Percentiles rank a stretch among this genome's conserved stretches.
Conservation (phyloP, 176 grass and related monocot genomes). For the Avena eriantha region DNA sequence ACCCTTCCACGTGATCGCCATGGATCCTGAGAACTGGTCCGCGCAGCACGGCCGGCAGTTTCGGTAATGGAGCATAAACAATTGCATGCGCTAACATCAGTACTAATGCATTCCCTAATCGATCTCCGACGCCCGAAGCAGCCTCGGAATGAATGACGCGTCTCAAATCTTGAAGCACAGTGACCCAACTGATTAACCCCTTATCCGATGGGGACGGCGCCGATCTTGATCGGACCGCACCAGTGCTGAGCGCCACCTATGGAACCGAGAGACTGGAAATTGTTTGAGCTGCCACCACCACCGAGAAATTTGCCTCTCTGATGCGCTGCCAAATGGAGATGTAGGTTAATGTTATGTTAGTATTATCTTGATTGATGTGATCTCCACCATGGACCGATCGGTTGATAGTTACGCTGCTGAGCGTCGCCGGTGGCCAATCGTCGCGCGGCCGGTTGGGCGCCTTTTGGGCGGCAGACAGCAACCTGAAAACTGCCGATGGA, state of each 20-base stretch:
- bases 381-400: background rate
- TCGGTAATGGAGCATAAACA: constrained; percentile 35
- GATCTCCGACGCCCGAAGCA: constrained; percentile 28
- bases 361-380: background rate
- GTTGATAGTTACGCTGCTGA: background rate
- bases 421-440: background rate
- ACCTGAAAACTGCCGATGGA: constrained; percentile 52
- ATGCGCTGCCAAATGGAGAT: background rate
- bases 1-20: background rate
- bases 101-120: constrained; percentile 29
- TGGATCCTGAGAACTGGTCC: background rate
- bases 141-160: constrained; percentile 29
- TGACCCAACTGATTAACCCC: constrained; percentile 16
- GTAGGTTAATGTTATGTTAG: background rate
- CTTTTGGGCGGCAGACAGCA: constrained; percentile 48
- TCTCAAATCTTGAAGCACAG: constrained; percentile 37
- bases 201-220: constrained; percentile 5
- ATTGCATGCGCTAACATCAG: no score
- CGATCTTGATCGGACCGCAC: constrained; percentile 39
- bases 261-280: constrained; percentile 33
- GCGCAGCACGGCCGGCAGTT: constrained; percentile 42
- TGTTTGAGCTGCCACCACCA: constrained; percentile 1
- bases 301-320: constrained; percentile 15
- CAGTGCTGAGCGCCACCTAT: background rate
- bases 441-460: background rate